Percentiles rank a stretch among this genome's conserved stretches.
Conservation (phyloP, 176 grass and related monocot genomes). For the Triticum aestivum region IWGSC_CS_RefSeq_v2.1 NC_057800.1:106771289-106771788, state of each 20-base stretch:
- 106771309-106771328: background rate
- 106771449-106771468: background rate
- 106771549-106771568: background rate
- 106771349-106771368: background rate
- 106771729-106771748: background rate
- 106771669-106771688: background rate
- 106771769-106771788: slow-evolving; percentile 7
- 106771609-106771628: background rate
- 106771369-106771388: background rate
- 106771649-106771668: background rate
- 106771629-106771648: background rate
- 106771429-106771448: background rate
- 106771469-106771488: background rate
- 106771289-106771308: background rate
- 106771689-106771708: background rate
- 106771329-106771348: background rate
- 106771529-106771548: slow-evolving; percentile 1
- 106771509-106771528: background rate
- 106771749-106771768: slow-evolving; percentile 14
- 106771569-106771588: background rate
- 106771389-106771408: background rate
- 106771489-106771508: background rate
- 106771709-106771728: background rate
- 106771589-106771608: background rate
- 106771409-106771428: background rate